phyloP scores from a whole-genome alignment of 1,284 basidiomycete genomes.

The Meira nashicola region DNA sequence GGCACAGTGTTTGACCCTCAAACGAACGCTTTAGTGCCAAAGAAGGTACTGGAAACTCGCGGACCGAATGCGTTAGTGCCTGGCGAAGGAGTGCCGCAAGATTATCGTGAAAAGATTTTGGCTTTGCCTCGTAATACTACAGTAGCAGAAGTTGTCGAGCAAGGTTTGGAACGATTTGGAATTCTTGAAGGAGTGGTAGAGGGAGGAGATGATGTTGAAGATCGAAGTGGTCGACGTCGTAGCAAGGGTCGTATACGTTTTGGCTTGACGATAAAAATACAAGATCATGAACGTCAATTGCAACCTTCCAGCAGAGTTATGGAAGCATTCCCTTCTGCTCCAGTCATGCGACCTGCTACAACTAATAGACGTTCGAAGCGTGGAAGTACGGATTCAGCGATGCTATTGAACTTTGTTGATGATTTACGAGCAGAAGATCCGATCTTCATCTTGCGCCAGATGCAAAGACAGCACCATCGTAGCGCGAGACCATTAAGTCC shows the following conservation, averaged over 20 bases:
- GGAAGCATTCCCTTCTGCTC: constrained; percentile 75
- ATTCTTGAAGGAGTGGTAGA: constrained; percentile 92
- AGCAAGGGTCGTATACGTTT: constrained; percentile 76
- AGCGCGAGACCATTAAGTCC: constrained; percentile 26
- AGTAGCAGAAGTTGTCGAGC: constrained; percentile 90
- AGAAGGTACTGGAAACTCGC: constrained; percentile 22
- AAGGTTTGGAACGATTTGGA: constrained; percentile 83
- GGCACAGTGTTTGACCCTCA: constrained; percentile 86
- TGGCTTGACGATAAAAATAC: constrained; percentile 58
- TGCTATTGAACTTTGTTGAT: constrained; percentile 59
- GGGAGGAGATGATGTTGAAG: constrained; percentile 93
- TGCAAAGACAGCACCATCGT: constrained; percentile 15
- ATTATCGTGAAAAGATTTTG: constrained; percentile 41
- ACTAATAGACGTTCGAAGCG: constrained; percentile 68
- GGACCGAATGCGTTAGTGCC: constrained; percentile 16
- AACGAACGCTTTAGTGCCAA: constrained; percentile 74
- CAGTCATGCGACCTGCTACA: constrained; percentile 61
- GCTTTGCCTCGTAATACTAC: constrained; percentile 82
- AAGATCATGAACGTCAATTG: constrained; percentile 29
- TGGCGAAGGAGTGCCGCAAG: constrained; percentile 18
- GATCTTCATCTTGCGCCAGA: constrained; percentile 67
- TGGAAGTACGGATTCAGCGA: constrained; percentile 77
- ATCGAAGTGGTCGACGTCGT: constrained; percentile 73
- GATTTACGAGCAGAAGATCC: constrained; percentile 77
- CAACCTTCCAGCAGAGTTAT: constrained; percentile 53